Evolutionary conservation across 306 rosid genomes (phyloP), one percentile per base, ranked within the genome.

Genomic region (Mimosa bimucronata): DNA sequence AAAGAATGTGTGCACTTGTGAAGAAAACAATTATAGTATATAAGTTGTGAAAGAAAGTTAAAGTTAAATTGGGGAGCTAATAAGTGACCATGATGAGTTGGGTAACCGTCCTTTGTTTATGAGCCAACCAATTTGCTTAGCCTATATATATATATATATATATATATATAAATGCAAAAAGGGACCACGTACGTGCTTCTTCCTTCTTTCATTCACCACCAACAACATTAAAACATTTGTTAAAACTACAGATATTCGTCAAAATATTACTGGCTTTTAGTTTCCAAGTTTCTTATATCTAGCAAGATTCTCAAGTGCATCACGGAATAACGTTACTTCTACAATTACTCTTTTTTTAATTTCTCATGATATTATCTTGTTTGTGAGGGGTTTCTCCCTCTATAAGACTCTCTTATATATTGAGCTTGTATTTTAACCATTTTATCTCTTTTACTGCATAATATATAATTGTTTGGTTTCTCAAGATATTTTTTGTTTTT

Each of bases 81-180:
- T 30, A 19, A 38, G 29, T 60, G 3, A 25, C 1, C 65, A 42
- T 52, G 74, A 50, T 58, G 41, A 80, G 73, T 66, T 68, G 73
- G 66, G 58, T 37, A 79, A 76, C 92, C 90, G 96, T 64, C 91
- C 82, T 70, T 81, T 66, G 58, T 29, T 64, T 85, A 67, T 69
- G 74, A 82, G 48, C 87, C 93, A 83, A 66, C 65, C 82, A 91
- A 86, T 74, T 83, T 81, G 83, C 83, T 57, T 84, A 58, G 38
- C 75, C 71, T 37, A 3, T 30, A 21, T 1, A 28, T 34, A 34
- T 34, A 34, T 34, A 34, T 1, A 34, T 6, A 34, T 6, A 34
- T 6, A 34, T 6, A 34, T 6, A 34, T 34, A 34, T 2, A 34
- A 34, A 34, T 34, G 38, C 38, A 62, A 65, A 29, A 50, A 41